Percentiles rank a stretch among this genome's conserved stretches.
Evolutionary conservation across 2,329 filamentous ascomycete genomes (phyloP).

Genomic region (Fusarium mexicanum): DNA sequence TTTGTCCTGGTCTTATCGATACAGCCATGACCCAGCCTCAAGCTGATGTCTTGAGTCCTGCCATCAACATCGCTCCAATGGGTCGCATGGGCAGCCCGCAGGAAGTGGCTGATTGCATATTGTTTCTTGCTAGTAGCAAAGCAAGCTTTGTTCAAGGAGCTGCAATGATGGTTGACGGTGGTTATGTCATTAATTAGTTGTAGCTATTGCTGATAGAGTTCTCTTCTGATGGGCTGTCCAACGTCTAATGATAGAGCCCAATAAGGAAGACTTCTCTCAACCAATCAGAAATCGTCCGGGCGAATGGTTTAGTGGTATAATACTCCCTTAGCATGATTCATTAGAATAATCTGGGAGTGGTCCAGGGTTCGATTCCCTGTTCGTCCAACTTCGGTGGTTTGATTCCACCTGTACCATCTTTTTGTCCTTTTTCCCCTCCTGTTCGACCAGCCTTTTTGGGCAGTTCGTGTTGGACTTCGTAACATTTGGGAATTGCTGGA

Average conservation of each 20-base stretch:
- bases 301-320: conserved; percentile 20
- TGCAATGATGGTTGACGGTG: conserved; percentile 63
- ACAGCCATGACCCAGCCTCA: conserved; percentile 57
- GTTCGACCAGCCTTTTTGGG: too few species aligned
- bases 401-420: not conserved
- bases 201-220: not conserved
- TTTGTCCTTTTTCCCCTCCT: accelerated
- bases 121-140: conserved; percentile 60
- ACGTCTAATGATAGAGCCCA: accelerated
- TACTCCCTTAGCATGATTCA: conserved; percentile 14
- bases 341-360: not conserved
- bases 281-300: conserved; percentile 5
- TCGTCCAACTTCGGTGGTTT: not conserved
- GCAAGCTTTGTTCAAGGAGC: conserved; percentile 63
- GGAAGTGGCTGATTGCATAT: conserved; percentile 59
- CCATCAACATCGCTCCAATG: conserved; percentile 57
- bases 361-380: conserved; percentile 12
- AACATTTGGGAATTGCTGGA: not conserved
- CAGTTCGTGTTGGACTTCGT: not conserved
- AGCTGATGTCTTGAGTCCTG: conserved; percentile 1
- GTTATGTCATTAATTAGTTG: conserved; percentile 58
- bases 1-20: conserved; percentile 72
- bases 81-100: conserved; percentile 59
- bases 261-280: accelerated
- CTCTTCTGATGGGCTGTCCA: accelerated